Evolutionary conservation across 2,329 filamentous ascomycete species (phyloP).

Genomic region (Ophiostoma triangulosporum): DNA sequence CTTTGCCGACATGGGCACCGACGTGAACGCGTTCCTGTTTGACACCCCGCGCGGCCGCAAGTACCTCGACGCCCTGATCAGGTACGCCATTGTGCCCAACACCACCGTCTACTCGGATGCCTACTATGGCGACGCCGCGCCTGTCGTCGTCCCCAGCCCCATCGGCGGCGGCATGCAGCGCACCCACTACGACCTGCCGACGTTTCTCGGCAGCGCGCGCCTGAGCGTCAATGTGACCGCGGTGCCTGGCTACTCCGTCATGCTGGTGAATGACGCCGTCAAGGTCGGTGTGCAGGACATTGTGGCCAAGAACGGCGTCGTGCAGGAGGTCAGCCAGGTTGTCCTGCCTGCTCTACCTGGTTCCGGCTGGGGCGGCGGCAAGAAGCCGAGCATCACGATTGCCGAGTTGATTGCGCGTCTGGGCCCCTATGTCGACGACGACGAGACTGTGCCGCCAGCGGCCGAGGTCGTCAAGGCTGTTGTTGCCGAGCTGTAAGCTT

Average conservation of each 20-base stretch:
- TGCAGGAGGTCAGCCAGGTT: constrained; percentile 62
- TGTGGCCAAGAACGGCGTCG: constrained; percentile 64
- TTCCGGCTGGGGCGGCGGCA: not conserved
- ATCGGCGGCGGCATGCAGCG: constrained; percentile 37
- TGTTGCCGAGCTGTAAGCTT: not conserved
- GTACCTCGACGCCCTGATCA: constrained; percentile 63
- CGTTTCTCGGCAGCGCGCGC: constrained; percentile 51
- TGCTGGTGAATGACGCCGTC: constrained; percentile 63
- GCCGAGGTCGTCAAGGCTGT: not conserved
- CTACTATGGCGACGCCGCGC: constrained; percentile 41
- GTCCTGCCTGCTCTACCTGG: constrained; percentile 56
- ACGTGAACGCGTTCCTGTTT: constrained; percentile 76
- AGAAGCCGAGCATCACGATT: constrained; percentile 3
- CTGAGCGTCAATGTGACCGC: constrained; percentile 58
- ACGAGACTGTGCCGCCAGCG: not conserved
- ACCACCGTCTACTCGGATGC: constrained; percentile 74
- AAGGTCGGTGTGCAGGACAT: constrained; percentile 55
- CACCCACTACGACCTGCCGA: constrained; percentile 58
- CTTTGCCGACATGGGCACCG: constrained; percentile 60
- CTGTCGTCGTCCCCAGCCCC: constrained; percentile 17
- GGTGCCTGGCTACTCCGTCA: constrained; percentile 53
- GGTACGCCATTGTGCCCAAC: constrained; percentile 65
- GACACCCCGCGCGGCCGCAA: constrained; percentile 55
- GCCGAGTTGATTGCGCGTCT: constrained; percentile 9
- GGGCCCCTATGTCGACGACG: constrained; percentile 10